Base-by-base conservation (phyloP, 163 green algal genomes). In the Chlamydomonas reinhardtii region DNA sequence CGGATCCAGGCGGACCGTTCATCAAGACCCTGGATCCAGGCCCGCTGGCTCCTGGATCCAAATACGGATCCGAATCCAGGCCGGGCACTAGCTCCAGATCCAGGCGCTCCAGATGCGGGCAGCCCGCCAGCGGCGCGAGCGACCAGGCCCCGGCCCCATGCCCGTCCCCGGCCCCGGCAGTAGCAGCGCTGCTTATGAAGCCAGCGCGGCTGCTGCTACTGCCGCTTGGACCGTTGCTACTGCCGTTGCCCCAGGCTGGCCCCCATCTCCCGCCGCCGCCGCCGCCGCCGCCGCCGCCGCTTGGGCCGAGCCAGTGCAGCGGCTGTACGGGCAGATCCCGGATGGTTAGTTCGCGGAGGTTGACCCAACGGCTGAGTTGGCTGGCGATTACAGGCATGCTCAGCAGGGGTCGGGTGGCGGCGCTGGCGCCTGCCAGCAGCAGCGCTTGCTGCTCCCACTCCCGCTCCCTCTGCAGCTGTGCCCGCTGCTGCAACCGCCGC, bases 361-460 rank as follows among this genome's bases (percentile, higher is more conserved):
- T 35, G 65, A n/a, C 29, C 77, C 77, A 84, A 31, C 77, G 66
- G 77, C 43, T 61, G 5, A 84, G 77, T 52, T 84, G 77, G 65
- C 61, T 76, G 43, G 66, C n/a, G 8, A 84, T 66, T 2, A 84
- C 0, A 43, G 76, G 27, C 31, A 25, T n/a, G 66, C 61, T 29
- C 24, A 66, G 61, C 61, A 11, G 61, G 19, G 24, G 20, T n/a
- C n/a, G n/a, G n/a, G n/a, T n/a, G n/a, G n/a, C n/a, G n/a, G n/a
- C 39, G 5, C 39, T 8, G 5, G 8, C 8, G 39, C 39, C 8
- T 48, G 39, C 39, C 17, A 66, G 61, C 19, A 1, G 4, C 61
- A 6, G 24, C 24, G 20, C 61, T 22, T 66, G 24, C 12, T n/a
- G 25, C 61, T 29, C 4, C 24, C 31, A 11, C 61, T 66, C 8